phyloP scores from a whole-genome alignment of 1,139 yeast genomes.

The Spencermartinsiella ligniputridi region DNA sequence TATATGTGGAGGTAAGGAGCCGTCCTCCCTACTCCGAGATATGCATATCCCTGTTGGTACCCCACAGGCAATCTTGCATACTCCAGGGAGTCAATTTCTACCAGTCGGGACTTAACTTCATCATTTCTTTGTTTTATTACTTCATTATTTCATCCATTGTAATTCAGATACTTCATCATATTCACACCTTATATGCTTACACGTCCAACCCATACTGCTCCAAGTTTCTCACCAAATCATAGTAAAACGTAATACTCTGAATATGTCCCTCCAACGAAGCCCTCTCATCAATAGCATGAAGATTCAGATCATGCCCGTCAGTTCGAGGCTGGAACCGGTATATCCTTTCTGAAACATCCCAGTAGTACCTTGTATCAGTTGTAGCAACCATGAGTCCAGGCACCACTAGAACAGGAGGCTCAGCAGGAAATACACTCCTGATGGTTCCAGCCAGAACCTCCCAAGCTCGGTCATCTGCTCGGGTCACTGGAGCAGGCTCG shows the following conservation, averaged over 20 bases:
- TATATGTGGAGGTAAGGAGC: too few relatives aligned
- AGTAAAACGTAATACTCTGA: conserved; percentile 54
- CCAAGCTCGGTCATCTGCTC: conserved; percentile 48
- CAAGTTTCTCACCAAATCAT: conserved; percentile 37
- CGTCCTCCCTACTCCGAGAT: too few relatives aligned
- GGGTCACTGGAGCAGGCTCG: conserved; percentile 59
- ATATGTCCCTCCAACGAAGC: conserved; percentile 47
- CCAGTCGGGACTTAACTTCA: too few relatives aligned
- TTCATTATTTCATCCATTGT: background rate
- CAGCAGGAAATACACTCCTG: conserved; percentile 48
- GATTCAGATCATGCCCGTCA: background rate
- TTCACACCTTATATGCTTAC: background rate
- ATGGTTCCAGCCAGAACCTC: conserved; percentile 52
- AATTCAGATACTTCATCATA: background rate
- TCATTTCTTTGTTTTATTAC: too few relatives aligned
- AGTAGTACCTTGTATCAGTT: conserved; percentile 74
- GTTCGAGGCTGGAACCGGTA: conserved; percentile 44
- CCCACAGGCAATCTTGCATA: too few relatives aligned
- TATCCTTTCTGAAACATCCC: conserved; percentile 64
- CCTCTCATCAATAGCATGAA: conserved; percentile 17
- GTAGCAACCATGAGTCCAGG: conserved; percentile 69
- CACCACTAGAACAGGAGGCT: conserved; percentile 43
- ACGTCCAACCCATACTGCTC: background rate
- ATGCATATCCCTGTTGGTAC: too few relatives aligned
- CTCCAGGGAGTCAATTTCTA: too few relatives aligned